These are phyloP conservation scores for Coffea canephora DNA, from an alignment of 257 asterid species.

Conservation along the genomic window DNA sequence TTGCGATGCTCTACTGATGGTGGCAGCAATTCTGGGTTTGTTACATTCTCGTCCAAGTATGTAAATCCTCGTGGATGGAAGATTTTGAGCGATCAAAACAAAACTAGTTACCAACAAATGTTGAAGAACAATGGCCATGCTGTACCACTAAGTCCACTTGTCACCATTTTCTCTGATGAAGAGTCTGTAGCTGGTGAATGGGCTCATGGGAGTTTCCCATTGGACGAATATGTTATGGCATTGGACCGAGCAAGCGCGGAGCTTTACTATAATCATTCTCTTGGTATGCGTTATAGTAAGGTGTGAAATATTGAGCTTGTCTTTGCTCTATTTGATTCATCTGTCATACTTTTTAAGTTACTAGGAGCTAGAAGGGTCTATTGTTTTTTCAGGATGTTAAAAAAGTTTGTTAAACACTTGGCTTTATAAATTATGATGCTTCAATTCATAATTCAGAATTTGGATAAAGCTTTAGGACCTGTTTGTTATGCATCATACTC, in stretches of 20 bases:
- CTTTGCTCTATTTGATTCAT: conserved; percentile 7
- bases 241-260: conserved; percentile 81
- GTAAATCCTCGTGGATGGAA: conserved; percentile 70
- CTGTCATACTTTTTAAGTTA: background rate
- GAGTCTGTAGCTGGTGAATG: conserved; percentile 63
- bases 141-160: conserved; percentile 63
- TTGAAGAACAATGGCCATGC: conserved; percentile 35
- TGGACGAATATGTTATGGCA: conserved; percentile 83
- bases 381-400: background rate
- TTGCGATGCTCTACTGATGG: conserved; percentile 42
- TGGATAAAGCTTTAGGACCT: background rate
- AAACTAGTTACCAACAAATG: conserved; percentile 31
- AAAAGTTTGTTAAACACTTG: background rate
- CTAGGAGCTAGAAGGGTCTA: background rate
- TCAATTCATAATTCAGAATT: too few species aligned
- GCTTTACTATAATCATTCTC: conserved; percentile 82
- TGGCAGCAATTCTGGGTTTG: conserved; percentile 76
- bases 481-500: background rate
- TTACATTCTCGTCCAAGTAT: conserved; percentile 66
- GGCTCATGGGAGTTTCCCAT: conserved; percentile 86
- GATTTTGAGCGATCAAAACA: conserved; percentile 43
- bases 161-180: conserved; percentile 60
- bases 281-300: conserved; percentile 92
- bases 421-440: background rate
- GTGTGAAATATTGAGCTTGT: conserved; percentile 43